These are phyloP conservation scores for Cryptococcus floricola DNA, from an alignment of 1,284 basidiomycete genomes.

Conservation along the genomic window DNA sequence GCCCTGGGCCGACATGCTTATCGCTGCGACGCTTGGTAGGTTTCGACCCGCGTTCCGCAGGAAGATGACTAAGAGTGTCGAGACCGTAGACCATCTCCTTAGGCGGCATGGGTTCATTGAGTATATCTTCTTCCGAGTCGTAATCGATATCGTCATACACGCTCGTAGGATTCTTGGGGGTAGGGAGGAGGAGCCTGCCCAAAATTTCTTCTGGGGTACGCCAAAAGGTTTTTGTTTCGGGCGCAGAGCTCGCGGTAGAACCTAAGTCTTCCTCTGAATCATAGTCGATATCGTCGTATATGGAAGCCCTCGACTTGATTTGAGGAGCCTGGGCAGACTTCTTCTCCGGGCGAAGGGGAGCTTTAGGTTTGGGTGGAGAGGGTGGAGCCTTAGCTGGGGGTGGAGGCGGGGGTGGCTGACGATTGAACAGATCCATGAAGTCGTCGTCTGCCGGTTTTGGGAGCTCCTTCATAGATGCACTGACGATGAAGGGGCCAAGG, in stretches of 20 bases:
- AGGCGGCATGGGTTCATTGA: not conserved
- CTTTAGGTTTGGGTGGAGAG: no score
- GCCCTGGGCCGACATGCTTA: not conserved
- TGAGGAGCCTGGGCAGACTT: no score
- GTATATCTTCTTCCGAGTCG: not conserved
- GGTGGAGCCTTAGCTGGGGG: no score
- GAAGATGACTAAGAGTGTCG: not conserved
- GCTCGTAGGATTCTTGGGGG: not conserved
- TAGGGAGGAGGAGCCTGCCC: not conserved
- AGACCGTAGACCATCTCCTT: not conserved
- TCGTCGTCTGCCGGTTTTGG: not conserved
- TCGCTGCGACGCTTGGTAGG: not conserved
- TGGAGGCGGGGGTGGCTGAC: not conserved
- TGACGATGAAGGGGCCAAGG: constrained; percentile 5
- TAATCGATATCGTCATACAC: not conserved
- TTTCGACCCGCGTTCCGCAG: not conserved
- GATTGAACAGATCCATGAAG: not conserved
- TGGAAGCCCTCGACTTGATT: no score
- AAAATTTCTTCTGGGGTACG: no score
- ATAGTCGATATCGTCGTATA: no score
- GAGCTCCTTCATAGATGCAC: not conserved
- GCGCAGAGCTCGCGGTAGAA: not conserved
- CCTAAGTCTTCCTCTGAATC: not conserved
- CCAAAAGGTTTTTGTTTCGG: no score
- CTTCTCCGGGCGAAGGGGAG: no score